Base-by-base conservation (phyloP, 2,329 filamentous ascomycete genomes). In the Rasamsonia emersonii region DNA sequence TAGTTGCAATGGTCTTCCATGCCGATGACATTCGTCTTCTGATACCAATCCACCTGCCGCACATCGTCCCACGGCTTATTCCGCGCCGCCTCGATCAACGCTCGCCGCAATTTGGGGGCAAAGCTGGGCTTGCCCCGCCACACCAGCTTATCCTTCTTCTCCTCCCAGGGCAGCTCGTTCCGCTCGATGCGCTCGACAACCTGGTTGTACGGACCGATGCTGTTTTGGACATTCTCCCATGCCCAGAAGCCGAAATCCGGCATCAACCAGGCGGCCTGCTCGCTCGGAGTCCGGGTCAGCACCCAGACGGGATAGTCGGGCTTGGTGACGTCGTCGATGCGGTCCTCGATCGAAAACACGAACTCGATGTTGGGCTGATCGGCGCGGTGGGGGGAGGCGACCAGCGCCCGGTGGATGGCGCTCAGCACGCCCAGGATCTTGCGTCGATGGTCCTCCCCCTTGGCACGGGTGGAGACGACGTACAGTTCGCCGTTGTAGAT, bases 1-100 rank as follows among this genome's bases (percentile, higher is more conserved):
- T 70, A 72, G 18, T 58, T 56, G 49, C 70, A 73, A 46, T 71
- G 68, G 30, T 71, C 65, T 19, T 66, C 61, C 47, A 71, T 69
- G 17, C 51, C 57, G 4, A 70, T 46, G 5, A 69, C 58, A 34
- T 69, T 62, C 23, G 53, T 41, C 15, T 54, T 56, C 5, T 53
- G 49, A 9, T 46, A 40, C 61, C 62, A 66, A 29, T 59, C 45
- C 17, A 64, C 48, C 32, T 53, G 50, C 39, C 58, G 57, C 14
- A 70, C 64, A 43, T 69, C 64, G 3, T 60, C 62, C 68, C 67
- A 71, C 1, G 54, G 37, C 42, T 66, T 53, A 33, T 56, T 50
- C 23, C 53, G 46, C 5, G 60, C 56, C 4, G 51, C 50, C 29
- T 62, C 50, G 18, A 67, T 49, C 37, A 67, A 43, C 9, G 51